Evolutionary conservation across 768 basidiomycete species (phyloP), one percentile per base, ranked within the genome.

Genomic region (Amanita fuliginea): DNA sequence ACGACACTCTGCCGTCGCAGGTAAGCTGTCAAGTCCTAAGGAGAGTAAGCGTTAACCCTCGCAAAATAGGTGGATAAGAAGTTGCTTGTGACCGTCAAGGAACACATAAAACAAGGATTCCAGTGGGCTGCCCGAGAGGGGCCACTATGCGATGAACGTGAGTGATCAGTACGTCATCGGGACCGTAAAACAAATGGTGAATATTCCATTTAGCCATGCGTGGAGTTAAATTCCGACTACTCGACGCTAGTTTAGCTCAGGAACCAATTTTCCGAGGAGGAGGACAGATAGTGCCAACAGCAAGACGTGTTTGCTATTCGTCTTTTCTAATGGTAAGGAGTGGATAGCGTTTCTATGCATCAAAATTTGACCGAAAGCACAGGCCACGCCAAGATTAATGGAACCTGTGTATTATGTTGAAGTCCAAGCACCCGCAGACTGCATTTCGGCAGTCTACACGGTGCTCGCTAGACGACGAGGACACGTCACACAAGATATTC

Each of bases 51-150:
- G 57, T 41, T 41, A 18, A 47, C 6, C 13, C 6, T 42, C 28
- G 8, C 37, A 40, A 32, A 16, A 7, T 56, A 91, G 84, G 80
- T 96, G 37, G 95, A 99, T 69, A 96, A 96, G 68, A 97, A 94
- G 63, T 59, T 93, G 46, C 69, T 99, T 46, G 80, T 76, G 32
- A 83, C 85, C 5, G 90, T 97, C 49, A 94, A 82, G 67, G 95
- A 98, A 56, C 86, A 92, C 54, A 84, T 99, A 60, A 97, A 92
- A 69, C 96, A 99, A 67, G 96, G 96, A 32, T 99, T 99, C 82
- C 96, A 96, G 61, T 98, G 96, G 96, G 96, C 92, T 44, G 84
- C 95, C 42, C 78, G 96, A 44, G 96, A 99, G 72, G 96, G 96
- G 6, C 96, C 96, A 34, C 62, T 99, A 35, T 98, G 96, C 60